Base-by-base conservation (phyloP, 768 basidiomycete genomes). In the Leccinum imitatum region DNA sequence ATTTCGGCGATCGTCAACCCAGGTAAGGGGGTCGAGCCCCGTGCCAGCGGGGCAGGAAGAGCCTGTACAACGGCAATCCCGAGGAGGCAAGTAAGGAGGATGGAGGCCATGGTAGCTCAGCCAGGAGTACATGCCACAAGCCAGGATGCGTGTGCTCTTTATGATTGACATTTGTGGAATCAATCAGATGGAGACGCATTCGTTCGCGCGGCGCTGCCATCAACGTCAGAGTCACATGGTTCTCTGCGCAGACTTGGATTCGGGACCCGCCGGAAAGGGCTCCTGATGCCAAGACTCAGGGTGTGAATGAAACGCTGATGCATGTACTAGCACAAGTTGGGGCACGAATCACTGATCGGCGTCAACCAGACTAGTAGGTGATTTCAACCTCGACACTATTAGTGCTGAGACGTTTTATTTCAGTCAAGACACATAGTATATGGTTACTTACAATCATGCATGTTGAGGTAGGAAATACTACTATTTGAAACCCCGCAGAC, bases 1-100 rank as follows among this genome's bases (percentile, higher is more conserved):
- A 84, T 75, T 63, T 84, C 71, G 1, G 77, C 48, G 6, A 71
- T 55, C 14, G 74, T 70, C 30, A 84, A 71, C 0, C 76, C 55
- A 3, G 73, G 74, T 50, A 80, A 4, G 31, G 44, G 10, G 44
- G 65, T 64, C 23, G 11, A 17, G 4, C 19, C 51, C 30, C 30
- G 59, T 77, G 74, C 17, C 73, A 59, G 52, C 13, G 73, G 68
- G 8, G 66, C 17, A 25, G 75, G 71, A 13, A 57, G 61, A 15
- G 63, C 61, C 39, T 54, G 57, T 11, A 51, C 60, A 37, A 54
- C 44, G n/a, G 58, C 39, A 2, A 50, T n/a, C 35, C 53, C 30
- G 11, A 70, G 21, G 19, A 70, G 61, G 19, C 10, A 19, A 54
- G 50, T 33, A 15, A 47, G 2, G n/a, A 65, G 14, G 39, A 60